phyloP scores from a whole-genome alignment of 23 red algal genomes.

The Pyropia haitanensis region DNA sequence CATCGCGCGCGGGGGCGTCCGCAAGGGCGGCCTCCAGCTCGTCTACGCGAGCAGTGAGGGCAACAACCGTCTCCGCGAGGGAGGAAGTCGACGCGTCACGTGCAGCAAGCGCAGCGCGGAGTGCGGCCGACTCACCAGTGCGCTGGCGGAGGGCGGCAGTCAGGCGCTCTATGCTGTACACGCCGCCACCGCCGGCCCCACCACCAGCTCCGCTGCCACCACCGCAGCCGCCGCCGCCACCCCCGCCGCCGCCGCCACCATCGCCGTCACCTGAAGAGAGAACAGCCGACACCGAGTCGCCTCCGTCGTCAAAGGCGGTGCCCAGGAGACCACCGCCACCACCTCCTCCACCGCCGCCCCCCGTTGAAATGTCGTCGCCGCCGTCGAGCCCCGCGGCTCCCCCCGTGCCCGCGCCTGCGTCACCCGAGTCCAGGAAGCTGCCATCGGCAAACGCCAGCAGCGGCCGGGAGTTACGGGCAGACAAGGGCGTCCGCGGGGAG shows the following conservation, averaged over 20 bases:
- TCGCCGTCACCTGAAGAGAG: constrained; percentile 2
- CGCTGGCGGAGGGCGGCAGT: constrained; percentile 33
- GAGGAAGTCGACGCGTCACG: constrained; percentile 39
- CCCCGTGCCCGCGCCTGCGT: neutral
- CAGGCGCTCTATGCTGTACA: constrained; percentile 44
- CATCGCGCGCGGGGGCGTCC: constrained; percentile 24
- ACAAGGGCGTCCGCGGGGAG: too few species aligned
- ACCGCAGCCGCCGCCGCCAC: constrained; percentile 8
- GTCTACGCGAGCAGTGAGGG: constrained; percentile 40
- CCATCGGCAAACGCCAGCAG: too few species aligned
- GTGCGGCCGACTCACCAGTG: constrained; percentile 28
- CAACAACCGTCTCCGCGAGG: constrained; percentile 42
- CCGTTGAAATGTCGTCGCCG: neutral
- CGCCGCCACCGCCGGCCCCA: constrained; percentile 11
- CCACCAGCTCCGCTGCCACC: neutral
- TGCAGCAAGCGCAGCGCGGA: constrained; percentile 40
- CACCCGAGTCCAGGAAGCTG: too few species aligned
- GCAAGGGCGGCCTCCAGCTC: constrained; percentile 11
- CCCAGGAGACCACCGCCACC: neutral
- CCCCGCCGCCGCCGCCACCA: constrained; percentile 13
- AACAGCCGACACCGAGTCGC: constrained; percentile 18
- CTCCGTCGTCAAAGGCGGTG: constrained; percentile 1
- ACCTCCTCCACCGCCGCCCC: neutral
- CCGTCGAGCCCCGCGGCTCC: neutral
- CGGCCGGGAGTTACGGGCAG: too few species aligned